Evolutionary conservation across 768 basidiomycete species (phyloP).

Genomic region (Macrolepiota fuliginosa): DNA sequence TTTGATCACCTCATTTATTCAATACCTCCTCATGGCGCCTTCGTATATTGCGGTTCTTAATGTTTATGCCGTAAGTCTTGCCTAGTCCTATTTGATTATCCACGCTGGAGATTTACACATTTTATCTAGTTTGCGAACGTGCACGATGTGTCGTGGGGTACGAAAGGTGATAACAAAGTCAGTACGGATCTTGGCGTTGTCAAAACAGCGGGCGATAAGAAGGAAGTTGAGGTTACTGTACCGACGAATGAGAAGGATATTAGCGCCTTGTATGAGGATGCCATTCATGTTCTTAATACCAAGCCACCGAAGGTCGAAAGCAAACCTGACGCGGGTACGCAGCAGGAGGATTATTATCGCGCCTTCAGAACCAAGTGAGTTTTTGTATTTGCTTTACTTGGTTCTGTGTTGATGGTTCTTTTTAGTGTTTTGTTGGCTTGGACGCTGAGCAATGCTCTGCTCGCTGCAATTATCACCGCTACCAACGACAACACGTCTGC

Average conservation of each 20-base stretch:
- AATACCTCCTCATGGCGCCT: conserved; percentile 88
- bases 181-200: conserved; percentile 85
- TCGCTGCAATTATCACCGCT: conserved; percentile 77
- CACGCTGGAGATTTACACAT: neutral
- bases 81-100: neutral
- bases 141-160: conserved; percentile 94
- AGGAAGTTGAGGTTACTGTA: conserved; percentile 83
- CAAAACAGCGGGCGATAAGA: conserved; percentile 59
- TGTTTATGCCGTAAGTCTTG: conserved; percentile 68
- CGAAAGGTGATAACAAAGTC: conserved; percentile 90
- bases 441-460: conserved; percentile 82
- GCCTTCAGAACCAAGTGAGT: conserved; percentile 87
- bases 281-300: conserved; percentile 73
- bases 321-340: conserved; percentile 57
- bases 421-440: conserved; percentile 74
- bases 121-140: conserved; percentile 74
- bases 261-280: conserved; percentile 88
- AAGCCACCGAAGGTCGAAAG: conserved; percentile 74
- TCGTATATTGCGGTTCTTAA: conserved; percentile 93
- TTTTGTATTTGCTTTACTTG: conserved; percentile 4
- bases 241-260: conserved; percentile 89
- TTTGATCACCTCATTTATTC: conserved; percentile 95
- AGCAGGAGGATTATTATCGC: conserved; percentile 86
- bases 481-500: conserved; percentile 36
- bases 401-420: conserved; percentile 10